Conservation (phyloP, 371 early-diverging fungal genomes). For the Mucor piriformis region DNA sequence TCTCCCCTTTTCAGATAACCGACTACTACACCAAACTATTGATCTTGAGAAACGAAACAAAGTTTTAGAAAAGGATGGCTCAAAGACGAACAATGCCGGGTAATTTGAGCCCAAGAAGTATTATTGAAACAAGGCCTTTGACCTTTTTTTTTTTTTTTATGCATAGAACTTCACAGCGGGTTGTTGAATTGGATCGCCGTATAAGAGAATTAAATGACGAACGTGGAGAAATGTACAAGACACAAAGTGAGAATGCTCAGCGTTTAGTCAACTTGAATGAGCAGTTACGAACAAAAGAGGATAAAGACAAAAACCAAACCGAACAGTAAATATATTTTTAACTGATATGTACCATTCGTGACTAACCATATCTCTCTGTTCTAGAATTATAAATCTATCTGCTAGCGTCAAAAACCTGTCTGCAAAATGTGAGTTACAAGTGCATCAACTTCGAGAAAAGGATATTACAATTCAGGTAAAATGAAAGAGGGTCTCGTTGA, state of each 20-base stretch:
- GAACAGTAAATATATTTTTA: slow-evolving; percentile 64
- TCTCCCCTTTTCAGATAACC: slow-evolving; percentile 26
- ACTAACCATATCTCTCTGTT: not conserved
- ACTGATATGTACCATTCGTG: not conserved
- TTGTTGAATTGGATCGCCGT: slow-evolving; percentile 77
- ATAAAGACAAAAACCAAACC: slow-evolving; percentile 60
- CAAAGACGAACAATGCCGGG: slow-evolving; percentile 3
- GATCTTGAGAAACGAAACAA: slow-evolving; percentile 26
- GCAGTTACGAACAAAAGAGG: slow-evolving; percentile 66
- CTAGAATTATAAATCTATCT: slow-evolving; percentile 54
- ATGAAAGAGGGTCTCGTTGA: not conserved
- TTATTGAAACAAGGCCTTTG: too few species aligned
- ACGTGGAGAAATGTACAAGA: slow-evolving; percentile 86
- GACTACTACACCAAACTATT: slow-evolving; percentile 29
- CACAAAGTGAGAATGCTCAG: slow-evolving; percentile 91
- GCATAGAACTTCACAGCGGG: slow-evolving; percentile 24
- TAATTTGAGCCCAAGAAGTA: not conserved
- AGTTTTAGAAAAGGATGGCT: slow-evolving; percentile 15
- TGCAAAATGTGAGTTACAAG: slow-evolving; percentile 55
- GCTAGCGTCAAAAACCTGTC: slow-evolving; percentile 42
- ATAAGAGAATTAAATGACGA: slow-evolving; percentile 82
- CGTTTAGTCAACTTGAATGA: slow-evolving; percentile 86
- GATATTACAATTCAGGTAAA: slow-evolving; percentile 82
- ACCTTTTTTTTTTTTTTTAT: too few species aligned
- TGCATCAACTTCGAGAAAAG: slow-evolving; percentile 77